These are phyloP conservation scores for Dioscorea zingiberensis DNA, from an alignment of 106 monocot species.

Conservation along the genomic window DNA sequence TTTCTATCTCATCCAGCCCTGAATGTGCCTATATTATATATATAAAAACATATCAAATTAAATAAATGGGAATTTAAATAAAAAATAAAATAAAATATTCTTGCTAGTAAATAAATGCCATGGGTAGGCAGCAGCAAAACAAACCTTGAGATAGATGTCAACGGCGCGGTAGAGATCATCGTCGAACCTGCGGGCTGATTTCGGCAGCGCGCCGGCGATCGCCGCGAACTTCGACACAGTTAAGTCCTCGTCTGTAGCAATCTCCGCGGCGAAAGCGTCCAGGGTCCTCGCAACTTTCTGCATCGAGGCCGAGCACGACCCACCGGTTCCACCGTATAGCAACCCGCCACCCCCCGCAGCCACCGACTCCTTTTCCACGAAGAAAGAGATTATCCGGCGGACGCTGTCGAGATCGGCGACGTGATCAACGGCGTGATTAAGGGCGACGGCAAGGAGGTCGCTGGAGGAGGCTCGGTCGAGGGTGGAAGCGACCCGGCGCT, in stretches of 20 bases:
- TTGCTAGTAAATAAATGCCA: background rate
- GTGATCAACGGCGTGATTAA: slow-evolving; percentile 44
- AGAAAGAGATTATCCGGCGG: slow-evolving; percentile 38
- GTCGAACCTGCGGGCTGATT: slow-evolving; percentile 48
- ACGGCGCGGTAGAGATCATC: slow-evolving; percentile 84
- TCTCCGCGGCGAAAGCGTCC: slow-evolving; percentile 62
- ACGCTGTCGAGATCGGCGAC: slow-evolving; percentile 55
- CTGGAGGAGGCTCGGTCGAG: slow-evolving; percentile 48
- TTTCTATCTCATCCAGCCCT: slow-evolving; percentile 67
- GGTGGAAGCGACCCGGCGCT: slow-evolving; percentile 25
- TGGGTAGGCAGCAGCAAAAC: background rate
- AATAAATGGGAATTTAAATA: background rate
- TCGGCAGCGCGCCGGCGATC: slow-evolving; percentile 50
- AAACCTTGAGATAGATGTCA: slow-evolving; percentile 78
- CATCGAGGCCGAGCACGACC: slow-evolving; percentile 27
- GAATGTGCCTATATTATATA: slow-evolving; percentile 79
- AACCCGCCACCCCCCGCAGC: slow-evolving; percentile 10
- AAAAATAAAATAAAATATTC: no score
- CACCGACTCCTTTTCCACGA: slow-evolving; percentile 42
- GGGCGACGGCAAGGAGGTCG: slow-evolving; percentile 52
- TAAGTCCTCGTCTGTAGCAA: slow-evolving; percentile 62
- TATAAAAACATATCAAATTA: no score
- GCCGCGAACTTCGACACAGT: slow-evolving; percentile 69
- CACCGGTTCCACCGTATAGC: slow-evolving; percentile 19
- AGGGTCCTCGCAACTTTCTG: slow-evolving; percentile 49